Percentiles rank a stretch among this genome's conserved stretches.
These are phyloP conservation scores for Rutidosis leptorrhynchoides DNA, from an alignment of 129 eudicot species.

Conservation along the genomic window DNA sequence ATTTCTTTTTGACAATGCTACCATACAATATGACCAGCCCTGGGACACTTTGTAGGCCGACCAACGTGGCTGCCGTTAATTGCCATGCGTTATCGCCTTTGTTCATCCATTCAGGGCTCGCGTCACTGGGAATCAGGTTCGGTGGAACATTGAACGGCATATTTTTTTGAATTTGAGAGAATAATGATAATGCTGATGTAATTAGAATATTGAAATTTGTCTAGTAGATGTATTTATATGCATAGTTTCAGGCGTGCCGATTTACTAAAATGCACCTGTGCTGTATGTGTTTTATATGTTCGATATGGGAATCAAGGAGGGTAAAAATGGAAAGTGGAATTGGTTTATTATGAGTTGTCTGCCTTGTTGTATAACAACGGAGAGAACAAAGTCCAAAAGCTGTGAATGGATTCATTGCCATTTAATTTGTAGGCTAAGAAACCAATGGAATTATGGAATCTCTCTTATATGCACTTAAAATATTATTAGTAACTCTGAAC, in stretches of 20 bases:
- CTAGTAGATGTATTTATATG: constrained; percentile 7
- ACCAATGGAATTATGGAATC: constrained; percentile 38
- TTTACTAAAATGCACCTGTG: constrained; percentile 24
- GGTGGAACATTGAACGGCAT: constrained; percentile 34
- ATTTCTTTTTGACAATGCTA: constrained; percentile 80
- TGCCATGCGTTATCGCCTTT: constrained; percentile 85
- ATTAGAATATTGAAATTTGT: constrained; percentile 1
- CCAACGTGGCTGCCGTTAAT: constrained; percentile 60
- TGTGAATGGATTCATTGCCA: constrained; percentile 26
- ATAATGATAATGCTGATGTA: neutral
- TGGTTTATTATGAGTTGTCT: constrained; percentile 25
- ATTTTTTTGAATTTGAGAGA: constrained; percentile 21
- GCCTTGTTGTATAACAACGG: constrained; percentile 26
- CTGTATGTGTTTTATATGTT: neutral
- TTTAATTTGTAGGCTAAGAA: constrained; percentile 23
- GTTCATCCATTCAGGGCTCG: constrained; percentile 67
- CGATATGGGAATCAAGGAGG: neutral
- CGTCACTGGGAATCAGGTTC: constrained; percentile 28
- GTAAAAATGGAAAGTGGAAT: constrained; percentile 20
- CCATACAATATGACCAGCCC: constrained; percentile 75
- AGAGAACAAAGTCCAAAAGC: constrained; percentile 32
- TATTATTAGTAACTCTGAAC: too few relatives aligned
- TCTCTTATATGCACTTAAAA: neutral
- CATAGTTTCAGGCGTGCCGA: neutral
- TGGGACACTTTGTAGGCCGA: constrained; percentile 73